phyloP scores from a whole-genome alignment of 23 red algal species.

The Chondrus crispus region DNA sequence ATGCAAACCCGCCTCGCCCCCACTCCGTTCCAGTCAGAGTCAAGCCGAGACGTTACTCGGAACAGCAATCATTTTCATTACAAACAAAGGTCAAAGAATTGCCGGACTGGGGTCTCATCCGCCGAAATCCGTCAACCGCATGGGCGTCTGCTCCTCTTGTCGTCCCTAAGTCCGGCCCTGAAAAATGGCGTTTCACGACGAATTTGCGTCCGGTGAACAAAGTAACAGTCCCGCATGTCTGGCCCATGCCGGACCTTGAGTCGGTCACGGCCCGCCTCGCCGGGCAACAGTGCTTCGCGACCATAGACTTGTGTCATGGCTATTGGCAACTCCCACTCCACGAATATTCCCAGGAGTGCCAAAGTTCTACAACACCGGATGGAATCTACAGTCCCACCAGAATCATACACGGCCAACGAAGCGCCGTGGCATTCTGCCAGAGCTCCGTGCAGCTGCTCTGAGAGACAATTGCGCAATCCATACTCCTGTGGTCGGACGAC shows the following conservation, averaged over 20 bases:
- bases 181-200: slow-evolving; percentile 7
- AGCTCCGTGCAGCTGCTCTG: background rate
- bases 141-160: background rate
- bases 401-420: background rate
- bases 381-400: background rate
- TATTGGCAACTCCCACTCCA: slow-evolving; percentile 13
- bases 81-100: background rate
- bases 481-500: slow-evolving; percentile 1
- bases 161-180: background rate
- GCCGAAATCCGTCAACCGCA: background rate
- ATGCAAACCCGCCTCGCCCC: no score
- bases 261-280: background rate
- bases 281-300: background rate
- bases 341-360: background rate
- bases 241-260: background rate
- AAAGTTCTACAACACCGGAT: slow-evolving; percentile 1
- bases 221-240: background rate
- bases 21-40: background rate
- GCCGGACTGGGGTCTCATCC: background rate
- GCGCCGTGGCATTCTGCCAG: background rate
- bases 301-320: background rate
- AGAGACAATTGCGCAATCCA: background rate
- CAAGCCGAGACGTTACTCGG: background rate
- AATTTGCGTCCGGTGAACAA: background rate
- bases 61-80: background rate